Evolutionary conservation across 345 rosid species (phyloP), one percentile per base, ranked within the genome.

Genomic region (Bruguiera sexangula): DNA sequence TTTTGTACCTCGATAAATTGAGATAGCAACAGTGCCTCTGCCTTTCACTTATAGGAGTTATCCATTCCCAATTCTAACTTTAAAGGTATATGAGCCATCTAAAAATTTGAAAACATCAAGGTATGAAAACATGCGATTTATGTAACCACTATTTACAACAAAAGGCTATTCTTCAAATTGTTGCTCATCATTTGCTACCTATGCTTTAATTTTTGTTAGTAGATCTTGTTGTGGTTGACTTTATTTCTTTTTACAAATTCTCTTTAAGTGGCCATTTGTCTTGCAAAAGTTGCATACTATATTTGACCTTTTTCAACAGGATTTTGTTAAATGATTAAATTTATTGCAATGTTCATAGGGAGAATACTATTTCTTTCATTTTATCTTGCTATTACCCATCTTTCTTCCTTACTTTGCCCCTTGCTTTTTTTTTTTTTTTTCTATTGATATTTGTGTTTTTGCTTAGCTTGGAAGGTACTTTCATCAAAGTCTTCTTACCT

Each of bases 271-370:
- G 0, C 65, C 65, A 13, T 46, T 16, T 13, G 36, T 27, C 1
- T 62, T 53, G 19, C 68, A 74, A 5, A n/a, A 59, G 1, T 26
- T 36, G 11, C 64, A 53, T 16, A 31, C 32, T n/a, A 50, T 27
- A 62, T 62, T 32, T 24, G 5, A 68, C 34, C 60, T 62, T 60
- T 24, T 61, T 73, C 63, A 74, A 20, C 52, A 74, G 7, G 26
- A 60, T 6, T 34, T 34, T 3, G 39, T 11, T 6, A 29, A 43
- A 66, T 73, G 62, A 51, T 50, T 53, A 1, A 8, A 51, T 26
- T 6, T 58, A 10, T 31, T 29, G 29, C 58, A 72, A 24, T 72
- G 65, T 15, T 63, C 46, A 31, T 70, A 65, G 8, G 65, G 65
- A 6, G 62, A 50, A 36, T 31, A 26, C 15, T 11, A 6, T 8